Base-by-base conservation (phyloP, 179 eudicot genomes). In the Silene noctiflora region DNA sequence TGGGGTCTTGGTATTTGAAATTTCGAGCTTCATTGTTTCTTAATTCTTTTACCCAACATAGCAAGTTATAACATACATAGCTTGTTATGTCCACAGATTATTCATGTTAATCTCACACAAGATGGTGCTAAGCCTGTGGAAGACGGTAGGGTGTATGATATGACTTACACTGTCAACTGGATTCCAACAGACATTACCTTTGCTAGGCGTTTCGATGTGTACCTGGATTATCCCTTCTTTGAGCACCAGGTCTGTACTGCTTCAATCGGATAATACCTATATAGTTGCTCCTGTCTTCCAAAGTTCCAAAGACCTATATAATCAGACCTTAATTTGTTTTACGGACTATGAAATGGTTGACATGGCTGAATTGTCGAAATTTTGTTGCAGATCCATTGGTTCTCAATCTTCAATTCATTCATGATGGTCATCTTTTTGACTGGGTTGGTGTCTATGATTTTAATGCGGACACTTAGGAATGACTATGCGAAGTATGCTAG, bases 361-460 rank as follows among this genome's bases (percentile, higher is more conserved):
- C 46, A 8, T 39, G 46, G 10, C 46, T 39, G 46, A 39, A 51
- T 48, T 8, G 46, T 66, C 12, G 17, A 31, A 39, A 13, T 11
- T 77, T 35, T 33, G 20, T 17, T 81, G 88, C 92, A 93, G 98
- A 93, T 93, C 63, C 98, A 93, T 76, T 94, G 98, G 98, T 94
- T 94, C 85, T 94, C 97, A 73, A 92, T 94, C 55, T 94, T 94
- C 78, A 94, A 94, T 88, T 94, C 98, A 17, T 92, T 94, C 89
- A 92, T 94, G 98, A 94, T 94, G 98, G 98, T 94, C 58, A 94
- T 94, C 85, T 94, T 94, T 80, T 91, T 94, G 70, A 92, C 98
- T 72, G 98, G 98, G 20, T 74, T 94, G 85, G 98, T 94, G 65
- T 94, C 97, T 39, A 94, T 94, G 97, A 94, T 94, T 84, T 83